Base-by-base conservation (phyloP, 345 rosid genomes). In the Corymbia maculata region DNA sequence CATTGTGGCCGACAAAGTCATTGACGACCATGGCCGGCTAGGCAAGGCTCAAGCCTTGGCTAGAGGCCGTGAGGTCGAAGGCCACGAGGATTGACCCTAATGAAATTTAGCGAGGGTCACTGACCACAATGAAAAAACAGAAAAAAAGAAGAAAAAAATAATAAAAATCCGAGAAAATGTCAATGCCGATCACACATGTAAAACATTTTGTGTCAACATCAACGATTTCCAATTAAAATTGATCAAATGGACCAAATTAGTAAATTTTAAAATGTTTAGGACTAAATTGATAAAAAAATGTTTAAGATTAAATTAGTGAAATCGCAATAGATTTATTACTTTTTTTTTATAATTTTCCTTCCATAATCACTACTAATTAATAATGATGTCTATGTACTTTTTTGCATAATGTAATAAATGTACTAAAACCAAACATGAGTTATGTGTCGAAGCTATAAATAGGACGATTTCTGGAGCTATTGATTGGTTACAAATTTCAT, bases 1-100 rank as follows among this genome's bases (percentile, higher is more conserved):
- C 0, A 2, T 12, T 55, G 9, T 55, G 61, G 13, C 5, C 0
- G 1, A 1, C 13, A 55, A 55, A 5, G 28, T 55, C 2, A 0
- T 28, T 28, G 24, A 55, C 21, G 61, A 55, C 42, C 42, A 2
- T 36, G 42, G 42, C 42, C 42, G 42, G 42, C 42, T 36, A 36
- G 42, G 42, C 42, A 36, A 55, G 13, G 61, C 61, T 55, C 24
- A 21, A 55, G 22, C 61, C 61, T 26, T 21, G 1, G 1, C 26
- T 53, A 53, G 59, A 53, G 59, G 59, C 59, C 11, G 7, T 10
- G 0, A 21, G 59, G 2, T 26, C 61, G 8, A 55, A 55, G 61
- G 61, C 28, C 61, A 55, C 2, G 61, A 22, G 28, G 28, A 55
- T 21, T 0, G 6, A 55, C 1, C 42, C 42, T 36, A 36, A 4